Evolutionary conservation across 371 early-diverging fungal genomes (phyloP), one percentile per base, ranked within the genome.

Genomic region (Parasitella parasitica): DNA sequence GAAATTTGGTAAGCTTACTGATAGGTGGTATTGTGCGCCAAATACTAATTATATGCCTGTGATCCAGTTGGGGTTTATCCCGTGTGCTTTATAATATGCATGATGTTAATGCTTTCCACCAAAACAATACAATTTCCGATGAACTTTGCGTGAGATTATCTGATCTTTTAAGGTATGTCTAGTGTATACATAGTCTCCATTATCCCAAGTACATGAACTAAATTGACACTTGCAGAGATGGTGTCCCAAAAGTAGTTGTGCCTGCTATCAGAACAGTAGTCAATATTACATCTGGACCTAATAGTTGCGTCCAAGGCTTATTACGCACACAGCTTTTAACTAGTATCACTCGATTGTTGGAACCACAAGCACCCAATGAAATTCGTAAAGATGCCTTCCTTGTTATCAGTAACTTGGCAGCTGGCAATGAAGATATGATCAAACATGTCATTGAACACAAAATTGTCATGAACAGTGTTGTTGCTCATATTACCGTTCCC

Each of bases 1-100:
- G 84, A 86, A 41, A 72, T 82, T 27, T 83, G 83, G 86, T 84
- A 77, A 61, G 71, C 48, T 16, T 9, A n/a, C n/a, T n/a, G n/a
- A n/a, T n/a, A n/a, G n/a, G n/a, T n/a, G n/a, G n/a, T n/a, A n/a
- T n/a, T n/a, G n/a, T n/a, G n/a, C n/a, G n/a, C n/a, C n/a, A n/a
- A n/a, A n/a, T n/a, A n/a, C n/a, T n/a, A n/a, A n/a, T n/a, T n/a
- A n/a, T n/a, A n/a, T n/a, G n/a, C 6, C 2, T 41, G 20, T 41
- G 1, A 39, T 28, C 15, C 68, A 86, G 86, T 32, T 84, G 83
- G 82, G 86, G 82, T 4, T 60, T 86, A 41, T 84, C 82, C 43
- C 80, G 86, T 35, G 78, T 86, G 34, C 52, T 86, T 20, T 81
- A 81, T 38, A 84, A 81, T 39, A 86, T 82, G 64, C 84, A 86